Evolutionary conservation across 805 yeast species (phyloP).

Genomic region (Candida dajiaensis): DNA sequence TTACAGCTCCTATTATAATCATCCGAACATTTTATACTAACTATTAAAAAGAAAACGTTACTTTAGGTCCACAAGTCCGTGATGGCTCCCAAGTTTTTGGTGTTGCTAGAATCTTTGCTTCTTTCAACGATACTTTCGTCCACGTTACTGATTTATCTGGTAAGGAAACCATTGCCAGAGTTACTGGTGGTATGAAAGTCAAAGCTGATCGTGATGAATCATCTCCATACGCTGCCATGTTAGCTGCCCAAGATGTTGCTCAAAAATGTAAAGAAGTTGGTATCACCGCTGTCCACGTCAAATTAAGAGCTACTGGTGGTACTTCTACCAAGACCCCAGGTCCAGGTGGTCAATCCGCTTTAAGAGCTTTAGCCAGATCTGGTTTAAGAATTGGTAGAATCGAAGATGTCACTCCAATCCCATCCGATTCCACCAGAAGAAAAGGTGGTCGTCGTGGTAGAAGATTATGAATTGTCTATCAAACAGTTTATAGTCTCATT

Average conservation of each 20-base stretch:
- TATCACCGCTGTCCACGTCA: constrained; percentile 98
- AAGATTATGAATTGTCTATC: constrained; percentile 62
- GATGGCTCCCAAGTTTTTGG: constrained; percentile 99
- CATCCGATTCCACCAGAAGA: constrained; percentile 99
- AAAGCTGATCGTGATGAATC: constrained; percentile 99
- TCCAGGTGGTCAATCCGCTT: constrained; percentile 99
- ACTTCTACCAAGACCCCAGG: constrained; percentile 99
- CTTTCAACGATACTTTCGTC: constrained; percentile 99
- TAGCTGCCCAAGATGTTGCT: constrained; percentile 99
- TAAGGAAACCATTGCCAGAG: constrained; percentile 99
- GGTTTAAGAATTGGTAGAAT: constrained; percentile 99
- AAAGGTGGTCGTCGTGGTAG: constrained; percentile 99
- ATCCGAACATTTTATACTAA: constrained; percentile 13
- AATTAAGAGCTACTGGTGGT: constrained; percentile 99
- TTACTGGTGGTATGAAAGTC: constrained; percentile 99
- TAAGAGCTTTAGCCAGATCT: constrained; percentile 99
- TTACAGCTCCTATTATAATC: not conserved
- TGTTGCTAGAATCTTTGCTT: constrained; percentile 99
- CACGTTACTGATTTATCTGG: constrained; percentile 99
- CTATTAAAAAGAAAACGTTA: constrained; percentile 42
- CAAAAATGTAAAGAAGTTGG: constrained; percentile 99
- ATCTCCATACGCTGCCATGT: constrained; percentile 99
- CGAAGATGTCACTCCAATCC: constrained; percentile 99
- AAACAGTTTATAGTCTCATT: not conserved
- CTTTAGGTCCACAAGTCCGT: constrained; percentile 83